phyloP scores from a whole-genome alignment of 1,139 yeast genomes.

The Debaryomyces sp. region DNA sequence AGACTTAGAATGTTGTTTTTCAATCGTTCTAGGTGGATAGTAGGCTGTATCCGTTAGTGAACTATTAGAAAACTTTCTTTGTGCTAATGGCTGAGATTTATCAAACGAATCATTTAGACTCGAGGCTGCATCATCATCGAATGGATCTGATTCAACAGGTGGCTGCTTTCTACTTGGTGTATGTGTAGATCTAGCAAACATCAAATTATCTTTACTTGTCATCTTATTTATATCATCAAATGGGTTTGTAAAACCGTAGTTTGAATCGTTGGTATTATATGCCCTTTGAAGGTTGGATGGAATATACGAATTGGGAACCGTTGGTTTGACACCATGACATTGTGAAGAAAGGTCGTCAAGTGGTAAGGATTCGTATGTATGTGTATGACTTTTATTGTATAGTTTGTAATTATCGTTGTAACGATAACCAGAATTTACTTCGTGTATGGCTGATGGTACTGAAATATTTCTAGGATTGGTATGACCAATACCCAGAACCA shows the following conservation, averaged over 20 bases:
- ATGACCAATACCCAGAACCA: not conserved
- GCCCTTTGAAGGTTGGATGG: not conserved
- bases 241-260: slow-evolving; percentile 6
- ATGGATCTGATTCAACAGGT: not conserved
- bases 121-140: not conserved
- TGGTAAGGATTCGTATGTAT: slow-evolving; percentile 10
- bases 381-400: slow-evolving; percentile 11
- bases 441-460: slow-evolving; percentile 11
- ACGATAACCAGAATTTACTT: slow-evolving; percentile 4
- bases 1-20: not conserved
- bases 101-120: not conserved
- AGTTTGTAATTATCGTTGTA: slow-evolving; percentile 19
- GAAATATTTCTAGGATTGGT: not conserved
- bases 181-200: not conserved
- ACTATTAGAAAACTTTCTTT: not conserved
- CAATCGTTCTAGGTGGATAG: not conserved
- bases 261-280: not conserved
- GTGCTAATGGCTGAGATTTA: not conserved
- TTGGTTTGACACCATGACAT: not conserved
- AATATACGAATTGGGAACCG: not conserved
- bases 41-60: not conserved
- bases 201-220: not conserved
- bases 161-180: not conserved
- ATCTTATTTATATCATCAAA: slow-evolving; percentile 5
- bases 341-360: slow-evolving; percentile 8